phyloP scores from a whole-genome alignment of 257 asterid genomes.

The Ligustrum vulgare region DNA sequence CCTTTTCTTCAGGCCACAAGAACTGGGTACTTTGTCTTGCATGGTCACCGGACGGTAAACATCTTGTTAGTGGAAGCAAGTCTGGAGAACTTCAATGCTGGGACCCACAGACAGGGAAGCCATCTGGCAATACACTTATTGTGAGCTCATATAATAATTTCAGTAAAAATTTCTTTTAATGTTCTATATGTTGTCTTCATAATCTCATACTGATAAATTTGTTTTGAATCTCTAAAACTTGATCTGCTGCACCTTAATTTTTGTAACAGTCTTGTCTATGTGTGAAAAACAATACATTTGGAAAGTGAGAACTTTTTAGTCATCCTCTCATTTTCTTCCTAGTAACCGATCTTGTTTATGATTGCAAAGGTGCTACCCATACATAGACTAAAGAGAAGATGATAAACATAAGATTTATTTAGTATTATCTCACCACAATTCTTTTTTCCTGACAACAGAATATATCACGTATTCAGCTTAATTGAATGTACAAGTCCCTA shows the following conservation, averaged over 20 bases:
- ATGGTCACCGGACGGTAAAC: slow-evolving; percentile 92
- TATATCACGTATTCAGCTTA: background rate
- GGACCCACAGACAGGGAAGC: slow-evolving; percentile 80
- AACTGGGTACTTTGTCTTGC: slow-evolving; percentile 97
- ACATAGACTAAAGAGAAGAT: background rate
- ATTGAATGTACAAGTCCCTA: background rate
- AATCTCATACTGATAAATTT: background rate
- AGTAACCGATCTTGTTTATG: background rate
- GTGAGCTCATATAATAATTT: slow-evolving; percentile 40
- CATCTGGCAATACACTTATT: slow-evolving; percentile 71
- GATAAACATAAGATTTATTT: background rate
- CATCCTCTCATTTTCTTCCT: background rate
- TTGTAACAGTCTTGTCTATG: background rate
- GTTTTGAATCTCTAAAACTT: background rate
- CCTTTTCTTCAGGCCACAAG: slow-evolving; percentile 65
- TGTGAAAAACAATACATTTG: background rate
- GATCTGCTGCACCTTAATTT: background rate
- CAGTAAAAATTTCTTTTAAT: background rate
- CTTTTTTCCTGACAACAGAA: background rate
- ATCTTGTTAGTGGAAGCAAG: slow-evolving; percentile 96
- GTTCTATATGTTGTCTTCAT: background rate
- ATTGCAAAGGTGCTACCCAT: background rate
- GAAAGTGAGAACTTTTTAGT: background rate
- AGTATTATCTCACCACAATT: background rate
- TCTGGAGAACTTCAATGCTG: slow-evolving; percentile 87